Evolutionary conservation across 495 filamentous ascomycete species (phyloP), one percentile per base, ranked within the genome.

Genomic region (Aspergillus funiculosus): DNA sequence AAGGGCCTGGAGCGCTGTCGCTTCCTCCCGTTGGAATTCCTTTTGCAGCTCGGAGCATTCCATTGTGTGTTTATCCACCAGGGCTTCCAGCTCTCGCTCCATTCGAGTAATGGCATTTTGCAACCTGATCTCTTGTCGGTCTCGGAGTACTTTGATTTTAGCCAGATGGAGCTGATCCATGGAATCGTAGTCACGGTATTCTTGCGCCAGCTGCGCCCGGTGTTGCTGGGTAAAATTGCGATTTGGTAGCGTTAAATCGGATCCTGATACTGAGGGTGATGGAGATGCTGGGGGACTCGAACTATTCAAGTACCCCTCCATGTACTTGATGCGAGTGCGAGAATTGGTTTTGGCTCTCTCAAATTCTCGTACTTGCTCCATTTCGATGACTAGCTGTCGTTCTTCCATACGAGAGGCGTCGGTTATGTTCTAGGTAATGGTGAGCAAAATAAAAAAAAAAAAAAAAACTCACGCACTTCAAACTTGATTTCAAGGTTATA

Each of bases 91-190:
- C 61, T 92, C 85, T 18, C 63, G 63, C 39, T 78, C 76, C 63
- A 89, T 85, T 19, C 82, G 75, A 22, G 72, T 72, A 2, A 78
- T 66, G 4, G 87, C 69, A 48, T 82, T 78, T 52, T 85, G 80
- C 47, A 85, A 69, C 37, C 80, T 71, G 51, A 82, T 76, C 3
- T 80, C 81, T 53, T 92, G 87, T 34, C 80, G 80, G 44, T 88
- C 87, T 5, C 87, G 73, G 44, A 92, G 75, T 1, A 90, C 85
- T 49, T 91, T 88, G 64, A 92, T 86, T 46, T 82, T 80, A 13
- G 78, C 70, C 34, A 80, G 73, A 51, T 90, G 85, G 2, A 85
- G 75, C 9, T 77, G 74, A 37, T 81, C 79, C 78, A 90, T 82
- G 39, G 78, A 72, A 51, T 84, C 80, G 30, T 83, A 77, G 27